Base-by-base conservation (phyloP, 306 rosid genomes). In the Vigna trinervia region DNA sequence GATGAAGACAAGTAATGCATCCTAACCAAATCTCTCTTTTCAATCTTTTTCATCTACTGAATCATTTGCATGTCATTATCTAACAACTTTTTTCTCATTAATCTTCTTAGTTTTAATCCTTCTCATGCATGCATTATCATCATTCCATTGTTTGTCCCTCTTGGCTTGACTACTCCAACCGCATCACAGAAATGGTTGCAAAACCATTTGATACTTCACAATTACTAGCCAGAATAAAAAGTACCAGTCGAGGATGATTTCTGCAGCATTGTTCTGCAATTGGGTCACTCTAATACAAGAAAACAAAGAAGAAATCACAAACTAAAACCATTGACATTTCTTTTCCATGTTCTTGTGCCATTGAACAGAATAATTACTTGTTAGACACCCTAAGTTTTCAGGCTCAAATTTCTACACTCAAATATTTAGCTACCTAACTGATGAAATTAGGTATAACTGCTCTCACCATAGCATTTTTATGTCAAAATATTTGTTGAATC, bases 1-100 rank as follows among this genome's bases (percentile, higher is more conserved):
- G 84, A 77, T 74, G 85, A 83, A 77, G 71, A 83, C 53, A 83
- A 85, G 87, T 86, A 80, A 74, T 63, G 34, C 17, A 32, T 73
- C 53, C 47, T 23, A 70, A 59, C 48, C 52, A 71, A 28, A 51
- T 6, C 32, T 20, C 11, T 12, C 2, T 20, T 77, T 63, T 28
- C 50, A 38, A 17, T n/a, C 19, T 2, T 63, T 2, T n/a, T 1
- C 9, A 4, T 36, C 4, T 0, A 6, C 11, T 13, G 0, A 43
- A 43, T 43, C 3, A 45, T 45, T 11, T 45, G 14, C 50, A 13
- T 23, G 13, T 1, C 38, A 46, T 48, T 34, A 32, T 58, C 46
- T 58, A 46, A 28, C 48, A 30, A 6, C 34, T 6, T 11, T 13
- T 65, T 15, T 65, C 72, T 43, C 10, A 45, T 3, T 41, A 32